These are phyloP conservation scores for Lolium multiflorum DNA, from an alignment of 176 grass and related monocot species.

Conservation along the genomic window DNA sequence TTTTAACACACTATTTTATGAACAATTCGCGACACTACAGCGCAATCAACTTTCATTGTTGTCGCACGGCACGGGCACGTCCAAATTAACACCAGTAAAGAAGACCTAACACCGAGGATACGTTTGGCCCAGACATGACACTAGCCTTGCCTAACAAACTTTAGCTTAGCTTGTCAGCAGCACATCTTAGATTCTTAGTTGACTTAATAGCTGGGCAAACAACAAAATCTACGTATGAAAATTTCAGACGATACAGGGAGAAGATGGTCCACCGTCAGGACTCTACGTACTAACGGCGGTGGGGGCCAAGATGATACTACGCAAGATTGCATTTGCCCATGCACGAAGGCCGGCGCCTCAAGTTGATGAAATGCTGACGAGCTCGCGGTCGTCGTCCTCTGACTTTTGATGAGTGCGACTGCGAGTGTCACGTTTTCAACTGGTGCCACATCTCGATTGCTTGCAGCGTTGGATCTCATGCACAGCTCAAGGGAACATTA, in stretches of 20 bases:
- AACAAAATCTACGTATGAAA: too few species aligned
- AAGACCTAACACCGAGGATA: neutral
- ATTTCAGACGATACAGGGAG: too few species aligned
- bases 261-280: neutral
- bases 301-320: neutral
- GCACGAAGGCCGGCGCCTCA: neutral
- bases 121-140: neutral
- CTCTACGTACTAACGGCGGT: neutral
- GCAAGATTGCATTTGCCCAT: neutral
- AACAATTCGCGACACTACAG: too few species aligned
- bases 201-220: too few species aligned
- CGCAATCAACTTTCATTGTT: neutral
- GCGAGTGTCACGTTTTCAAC: constrained; percentile 23
- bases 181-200: too few species aligned
- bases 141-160: too few species aligned
- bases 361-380: neutral
- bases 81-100: neutral
- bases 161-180: too few species aligned
- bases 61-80: neutral
- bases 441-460: neutral
- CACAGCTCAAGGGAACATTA: neutral
- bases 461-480: neutral
- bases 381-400: constrained; percentile 4
- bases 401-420: neutral
- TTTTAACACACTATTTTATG: too few species aligned